Evolutionary conservation across 2,329 filamentous ascomycete genomes (phyloP), one percentile per base, ranked within the genome.

Genomic region (Tolypocladium album): DNA sequence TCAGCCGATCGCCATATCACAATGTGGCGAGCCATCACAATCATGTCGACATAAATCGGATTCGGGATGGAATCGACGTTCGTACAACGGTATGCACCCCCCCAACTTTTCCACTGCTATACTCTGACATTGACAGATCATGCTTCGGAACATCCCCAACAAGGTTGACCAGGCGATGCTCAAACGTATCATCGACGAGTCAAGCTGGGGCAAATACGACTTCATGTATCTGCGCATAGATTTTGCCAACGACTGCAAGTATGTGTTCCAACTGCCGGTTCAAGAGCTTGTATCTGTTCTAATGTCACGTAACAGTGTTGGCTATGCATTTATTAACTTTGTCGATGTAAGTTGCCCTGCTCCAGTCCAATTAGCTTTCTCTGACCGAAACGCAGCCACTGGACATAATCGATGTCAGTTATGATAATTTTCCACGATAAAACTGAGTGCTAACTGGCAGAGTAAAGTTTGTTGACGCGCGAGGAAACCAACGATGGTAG

Each of bases 321-420:
- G 94, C 55, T 97, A 97, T 73, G 93, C 92, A 0, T 99, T 97
- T 74, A 91, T 99, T 76, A 97, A 99, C 74, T 97, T 97, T 67
- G 83, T 87, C 52, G 86, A 92, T 71, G 87, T 89, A 73, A 82
- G 87, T 68, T 12, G 27, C 36, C 9, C 38, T 50, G 17, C 13
- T 39, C 36, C 27, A 7, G 50, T 34, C 59, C 27, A 31, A 45
- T 36, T 27, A 57, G 57, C 34, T 3, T 34, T 55, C 63, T 56
- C 76, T 83, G 68, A 85, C 69, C 56, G 56, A 61, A 27, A 40
- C 39, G 13, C 62, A 89, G 84, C 85, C 90, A 0, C 77, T 88
- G 61, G 85, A 90, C 71, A 91, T 94, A 61, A 83, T 91, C 59
- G 79, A 86, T 64, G 87, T 88, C 66, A 72, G 83, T 74, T 40